Percentiles rank a stretch among this genome's conserved stretches.
These are phyloP conservation scores for Alternaria consortialis DNA, from an alignment of 2,329 filamentous ascomycete species.

Conservation along the genomic window DNA sequence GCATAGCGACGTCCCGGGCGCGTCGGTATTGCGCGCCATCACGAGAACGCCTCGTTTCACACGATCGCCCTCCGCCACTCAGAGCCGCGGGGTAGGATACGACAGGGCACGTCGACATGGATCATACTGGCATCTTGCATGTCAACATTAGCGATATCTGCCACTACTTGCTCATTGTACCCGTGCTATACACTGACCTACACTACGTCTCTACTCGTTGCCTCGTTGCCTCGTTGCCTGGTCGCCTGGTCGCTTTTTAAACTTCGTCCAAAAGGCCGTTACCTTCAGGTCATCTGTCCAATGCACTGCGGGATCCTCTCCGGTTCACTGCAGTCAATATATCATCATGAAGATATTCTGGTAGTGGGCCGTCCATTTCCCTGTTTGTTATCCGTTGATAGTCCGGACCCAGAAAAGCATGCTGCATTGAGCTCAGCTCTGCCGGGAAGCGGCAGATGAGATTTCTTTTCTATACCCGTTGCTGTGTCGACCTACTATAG, in stretches of 20 bases:
- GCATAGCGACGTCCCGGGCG: constrained; percentile 26
- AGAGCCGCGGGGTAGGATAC: constrained; percentile 15
- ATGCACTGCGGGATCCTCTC: background rate
- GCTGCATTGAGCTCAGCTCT: background rate
- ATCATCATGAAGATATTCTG: background rate
- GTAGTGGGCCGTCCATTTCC: background rate
- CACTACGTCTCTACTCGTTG: background rate
- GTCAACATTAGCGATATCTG: constrained; percentile 37
- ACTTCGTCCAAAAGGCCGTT: background rate
- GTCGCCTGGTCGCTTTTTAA: background rate
- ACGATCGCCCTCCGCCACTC: constrained; percentile 30
- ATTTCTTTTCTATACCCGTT: constrained; percentile 10
- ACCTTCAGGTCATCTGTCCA: background rate
- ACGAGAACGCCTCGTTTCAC: constrained; percentile 37
- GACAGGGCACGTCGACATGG: constrained; percentile 11
- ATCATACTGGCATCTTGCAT: constrained; percentile 11
- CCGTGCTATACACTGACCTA: background rate
- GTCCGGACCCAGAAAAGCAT: background rate
- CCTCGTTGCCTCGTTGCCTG: background rate
- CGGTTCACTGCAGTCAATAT: background rate
- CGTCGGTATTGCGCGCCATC: constrained; percentile 23
- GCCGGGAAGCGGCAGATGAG: constrained; percentile 1
- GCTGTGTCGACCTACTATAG: constrained; percentile 13
- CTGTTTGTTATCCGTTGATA: constrained; percentile 1
- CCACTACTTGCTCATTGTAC: background rate